Evolutionary conservation across 1,139 yeast genomes (phyloP), one percentile per base, ranked within the genome.

Genomic region (Arxiozyma slooffiae): DNA sequence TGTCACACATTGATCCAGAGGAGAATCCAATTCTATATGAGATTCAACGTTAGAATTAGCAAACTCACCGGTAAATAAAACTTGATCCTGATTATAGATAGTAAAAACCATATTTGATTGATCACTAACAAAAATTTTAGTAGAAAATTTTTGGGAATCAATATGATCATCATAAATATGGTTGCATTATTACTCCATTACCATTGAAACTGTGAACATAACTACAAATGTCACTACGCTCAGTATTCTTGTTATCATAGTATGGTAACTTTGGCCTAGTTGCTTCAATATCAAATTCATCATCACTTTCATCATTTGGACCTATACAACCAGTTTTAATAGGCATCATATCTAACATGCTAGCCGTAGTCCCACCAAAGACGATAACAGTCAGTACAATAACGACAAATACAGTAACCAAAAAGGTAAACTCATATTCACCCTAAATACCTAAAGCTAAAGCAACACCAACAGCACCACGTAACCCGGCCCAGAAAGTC

Each of bases 381-480:
- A 94, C 78, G 54, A 94, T 90, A 36, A 94, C 98, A 0, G 99
- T 92, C 44, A 94, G 74, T 36, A 94, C 98, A 18, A 94, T 98
- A 26, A 92, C 97, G 16, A 94, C 97, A 49, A 94, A 72, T 1
- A 94, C 97, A 0, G 98, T 94, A 1, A 98, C 98, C 52, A 92
- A 72, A 49, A 94, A 71, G 0, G 96, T 82, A 68, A 85, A 83
- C 57, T 92, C 94, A 50, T 88, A 83, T 63, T 90, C 97, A 53
- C 98, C 98, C 68, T 87, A 95, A 47, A 94, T 73, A 2, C 98
- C 98, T 81, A 95, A 90, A 0, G 98, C 98, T 61, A 94, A 76
- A 0, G 98, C 99, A 2, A 94, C 99, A 57, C 99, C 99, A 38
- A 94, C 99, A 0, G 99, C 99, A 53, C 99, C 99, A 63, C 99